Evolutionary conservation across 2,329 filamentous ascomycete species (phyloP).

Genomic region (Coniochaeta hoffmannii): DNA sequence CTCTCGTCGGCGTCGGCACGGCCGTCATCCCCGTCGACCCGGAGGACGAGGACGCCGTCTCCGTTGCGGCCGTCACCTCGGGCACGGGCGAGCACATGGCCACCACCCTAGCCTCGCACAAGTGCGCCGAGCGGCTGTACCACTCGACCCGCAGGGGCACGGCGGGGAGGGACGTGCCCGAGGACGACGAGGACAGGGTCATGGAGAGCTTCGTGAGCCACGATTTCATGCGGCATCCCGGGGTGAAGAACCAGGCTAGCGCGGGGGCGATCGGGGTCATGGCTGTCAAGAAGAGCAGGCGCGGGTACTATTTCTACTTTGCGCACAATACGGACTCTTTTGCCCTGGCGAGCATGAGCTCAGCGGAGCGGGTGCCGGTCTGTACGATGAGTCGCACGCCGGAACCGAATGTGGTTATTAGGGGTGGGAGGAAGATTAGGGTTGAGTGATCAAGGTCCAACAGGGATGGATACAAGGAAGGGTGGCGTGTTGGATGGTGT

Average conservation of each 20-base stretch:
- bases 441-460: slow-evolving; percentile 11
- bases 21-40: slow-evolving; percentile 74
- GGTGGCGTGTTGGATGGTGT: too few relatives aligned
- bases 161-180: slow-evolving; percentile 55
- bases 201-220: slow-evolving; percentile 69
- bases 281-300: slow-evolving; percentile 73
- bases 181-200: slow-evolving; percentile 68
- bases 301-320: slow-evolving; percentile 80
- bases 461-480: neutral
- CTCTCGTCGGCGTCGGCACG: slow-evolving; percentile 84
- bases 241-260: slow-evolving; percentile 71
- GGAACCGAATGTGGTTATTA: slow-evolving; percentile 43
- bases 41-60: slow-evolving; percentile 59
- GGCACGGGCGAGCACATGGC: slow-evolving; percentile 98
- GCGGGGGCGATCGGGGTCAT: slow-evolving; percentile 87
- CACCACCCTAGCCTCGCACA: slow-evolving; percentile 82
- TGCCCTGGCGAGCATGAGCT: slow-evolving; percentile 83
- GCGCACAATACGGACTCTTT: slow-evolving; percentile 91
- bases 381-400: slow-evolving; percentile 82
- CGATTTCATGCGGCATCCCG: slow-evolving; percentile 92
- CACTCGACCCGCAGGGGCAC: slow-evolving; percentile 53
- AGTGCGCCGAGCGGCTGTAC: slow-evolving; percentile 80
- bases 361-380: slow-evolving; percentile 63
- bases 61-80: slow-evolving; percentile 80
- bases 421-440: slow-evolving; percentile 45